These are phyloP conservation scores for Gossypium sturtianum DNA, from an alignment of 345 rosid species.

Conservation along the genomic window DNA sequence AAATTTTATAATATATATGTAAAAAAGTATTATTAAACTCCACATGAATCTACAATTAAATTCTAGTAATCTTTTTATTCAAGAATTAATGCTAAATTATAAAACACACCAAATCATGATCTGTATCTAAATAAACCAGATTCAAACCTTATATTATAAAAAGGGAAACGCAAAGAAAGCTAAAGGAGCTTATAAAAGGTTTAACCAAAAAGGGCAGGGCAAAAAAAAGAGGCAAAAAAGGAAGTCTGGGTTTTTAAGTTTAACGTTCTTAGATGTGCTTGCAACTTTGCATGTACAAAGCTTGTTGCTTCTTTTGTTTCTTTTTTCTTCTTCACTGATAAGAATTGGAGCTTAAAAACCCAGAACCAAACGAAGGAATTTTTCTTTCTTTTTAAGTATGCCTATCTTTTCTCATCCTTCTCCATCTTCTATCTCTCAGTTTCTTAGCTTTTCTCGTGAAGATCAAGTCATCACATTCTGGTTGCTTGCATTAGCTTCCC, in stretches of 20 bases:
- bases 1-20: no score
- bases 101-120: background rate
- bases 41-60: no score
- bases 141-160: background rate
- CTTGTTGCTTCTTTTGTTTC: background rate
- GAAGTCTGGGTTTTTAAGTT: background rate
- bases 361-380: background rate
- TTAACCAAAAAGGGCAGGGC: background rate
- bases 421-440: constrained; percentile 17
- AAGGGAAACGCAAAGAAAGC: background rate
- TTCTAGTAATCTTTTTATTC: background rate
- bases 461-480: constrained; percentile 21
- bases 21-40: no score
- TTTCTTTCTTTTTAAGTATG: constrained; percentile 21
- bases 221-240: background rate
- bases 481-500: constrained; percentile 25
- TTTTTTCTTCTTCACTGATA: background rate
- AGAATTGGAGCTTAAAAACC: background rate
- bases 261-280: background rate
- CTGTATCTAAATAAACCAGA: background rate
- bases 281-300: background rate
- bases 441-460: constrained; percentile 24
- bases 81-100: background rate
- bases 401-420: constrained; percentile 23
- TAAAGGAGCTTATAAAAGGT: background rate